phyloP scores from a whole-genome alignment of 2,329 filamentous ascomycete genomes.

The Cordyceps javanica region DNA sequence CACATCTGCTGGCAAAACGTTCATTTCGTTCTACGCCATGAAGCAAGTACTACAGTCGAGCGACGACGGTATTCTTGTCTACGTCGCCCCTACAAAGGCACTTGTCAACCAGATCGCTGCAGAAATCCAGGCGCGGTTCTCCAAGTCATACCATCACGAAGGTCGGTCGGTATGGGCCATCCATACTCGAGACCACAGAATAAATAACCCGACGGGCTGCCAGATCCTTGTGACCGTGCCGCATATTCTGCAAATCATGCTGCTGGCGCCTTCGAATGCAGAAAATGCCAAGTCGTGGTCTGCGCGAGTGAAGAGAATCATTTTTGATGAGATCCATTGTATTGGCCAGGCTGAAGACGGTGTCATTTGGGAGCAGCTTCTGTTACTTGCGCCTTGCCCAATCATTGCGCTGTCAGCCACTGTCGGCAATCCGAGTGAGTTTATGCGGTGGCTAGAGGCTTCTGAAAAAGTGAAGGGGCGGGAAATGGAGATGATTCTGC shows the following conservation, averaged over 20 bases:
- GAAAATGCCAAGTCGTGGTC: constrained; percentile 52
- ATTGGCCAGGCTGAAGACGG: constrained; percentile 74
- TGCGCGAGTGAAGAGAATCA: constrained; percentile 63
- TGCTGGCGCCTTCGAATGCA: constrained; percentile 60
- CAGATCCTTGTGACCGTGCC: constrained; percentile 74
- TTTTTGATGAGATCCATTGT: constrained; percentile 77
- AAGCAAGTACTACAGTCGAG: constrained; percentile 63
- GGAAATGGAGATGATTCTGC: constrained; percentile 61
- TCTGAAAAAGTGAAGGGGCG: constrained; percentile 59
- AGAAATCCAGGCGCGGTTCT: constrained; percentile 68
- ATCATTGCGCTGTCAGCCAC: constrained; percentile 77
- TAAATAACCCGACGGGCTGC: constrained; percentile 67
- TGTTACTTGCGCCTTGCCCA: constrained; percentile 67
- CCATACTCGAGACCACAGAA: constrained; percentile 66
- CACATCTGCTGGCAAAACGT: constrained; percentile 75
- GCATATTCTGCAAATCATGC: constrained; percentile 73
- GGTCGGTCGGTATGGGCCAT: constrained; percentile 72
- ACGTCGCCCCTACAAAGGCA: constrained; percentile 76
- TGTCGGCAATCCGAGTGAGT: constrained; percentile 67
- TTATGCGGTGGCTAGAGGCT: constrained; percentile 59
- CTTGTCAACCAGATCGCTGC: constrained; percentile 79
- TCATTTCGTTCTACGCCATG: constrained; percentile 82
- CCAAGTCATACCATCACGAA: constrained; percentile 54
- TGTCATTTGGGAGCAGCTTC: constrained; percentile 70
- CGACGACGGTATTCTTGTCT: constrained; percentile 67